Conservation (phyloP, 305 asterid species). For the Andrographis paniculata region DNA sequence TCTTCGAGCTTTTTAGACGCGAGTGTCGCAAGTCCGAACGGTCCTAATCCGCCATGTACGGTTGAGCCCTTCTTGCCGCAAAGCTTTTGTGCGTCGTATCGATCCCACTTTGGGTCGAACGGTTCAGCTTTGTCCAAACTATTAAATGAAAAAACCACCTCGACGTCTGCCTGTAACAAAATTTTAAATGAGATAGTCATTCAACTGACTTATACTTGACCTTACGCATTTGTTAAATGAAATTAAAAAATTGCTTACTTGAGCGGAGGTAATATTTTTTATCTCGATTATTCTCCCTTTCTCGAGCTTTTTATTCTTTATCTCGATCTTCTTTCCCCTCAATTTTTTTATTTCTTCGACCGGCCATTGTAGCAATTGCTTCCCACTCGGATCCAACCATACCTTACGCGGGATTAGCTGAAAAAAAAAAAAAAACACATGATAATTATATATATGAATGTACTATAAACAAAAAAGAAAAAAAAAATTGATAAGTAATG, state of each 20-base stretch:
- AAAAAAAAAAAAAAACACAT: background rate
- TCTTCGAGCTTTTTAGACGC: slow-evolving; percentile 20
- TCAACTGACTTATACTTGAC: too few species aligned
- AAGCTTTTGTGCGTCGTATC: slow-evolving; percentile 17
- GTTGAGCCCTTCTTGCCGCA: slow-evolving; percentile 17
- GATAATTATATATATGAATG: background rate
- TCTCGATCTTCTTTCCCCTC: slow-evolving; percentile 15
- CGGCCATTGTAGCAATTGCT: slow-evolving; percentile 30
- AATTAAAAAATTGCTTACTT: slow-evolving; percentile 10
- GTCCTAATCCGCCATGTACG: slow-evolving; percentile 21
- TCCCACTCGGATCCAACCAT: slow-evolving; percentile 20
- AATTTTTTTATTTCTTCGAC: slow-evolving; percentile 18
- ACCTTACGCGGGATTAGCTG: slow-evolving; percentile 25
- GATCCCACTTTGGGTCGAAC: slow-evolving; percentile 17
- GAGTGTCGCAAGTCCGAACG: slow-evolving; percentile 19
- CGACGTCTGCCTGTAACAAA: slow-evolving; percentile 20
- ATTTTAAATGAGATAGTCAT: too few species aligned
- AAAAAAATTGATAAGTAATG: too few species aligned
- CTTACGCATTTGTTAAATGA: too few species aligned
- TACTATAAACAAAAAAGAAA: too few species aligned
- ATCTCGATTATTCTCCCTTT: slow-evolving; percentile 12
- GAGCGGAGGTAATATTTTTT: slow-evolving; percentile 27
- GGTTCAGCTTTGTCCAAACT: slow-evolving; percentile 23
- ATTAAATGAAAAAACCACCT: slow-evolving; percentile 14
- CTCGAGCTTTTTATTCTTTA: background rate